These are phyloP conservation scores for Ustilago tritici DNA, from an alignment of 1,284 basidiomycete genomes.

Conservation along the genomic window DNA sequence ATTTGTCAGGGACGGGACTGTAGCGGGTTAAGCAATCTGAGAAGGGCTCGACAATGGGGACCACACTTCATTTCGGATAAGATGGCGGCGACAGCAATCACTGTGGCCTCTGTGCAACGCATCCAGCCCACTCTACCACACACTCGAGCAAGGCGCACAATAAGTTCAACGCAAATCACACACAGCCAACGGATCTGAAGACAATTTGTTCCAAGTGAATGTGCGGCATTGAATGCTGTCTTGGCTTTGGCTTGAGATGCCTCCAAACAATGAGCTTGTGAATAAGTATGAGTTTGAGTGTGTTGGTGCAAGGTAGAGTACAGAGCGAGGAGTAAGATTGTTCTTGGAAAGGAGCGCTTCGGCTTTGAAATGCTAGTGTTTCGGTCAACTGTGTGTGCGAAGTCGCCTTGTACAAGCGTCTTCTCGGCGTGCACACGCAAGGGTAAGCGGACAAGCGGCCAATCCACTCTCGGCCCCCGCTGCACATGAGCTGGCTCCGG, in stretches of 20 bases:
- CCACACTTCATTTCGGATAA: background rate
- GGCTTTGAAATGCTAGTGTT: slow-evolving; percentile 20
- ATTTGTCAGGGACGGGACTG: slow-evolving; percentile 1
- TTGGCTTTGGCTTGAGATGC: background rate
- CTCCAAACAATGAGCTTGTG: slow-evolving; percentile 1
- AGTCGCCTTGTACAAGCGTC: background rate
- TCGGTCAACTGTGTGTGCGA: slow-evolving; percentile 1
- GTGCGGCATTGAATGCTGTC: background rate
- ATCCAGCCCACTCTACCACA: background rate
- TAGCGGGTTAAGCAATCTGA: background rate
- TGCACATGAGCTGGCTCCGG: slow-evolving; percentile 18
- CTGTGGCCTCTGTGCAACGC: background rate
- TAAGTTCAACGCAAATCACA: background rate
- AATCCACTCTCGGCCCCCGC: slow-evolving; percentile 28
- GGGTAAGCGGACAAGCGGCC: background rate
- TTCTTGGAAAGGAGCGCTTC: slow-evolving; percentile 28
- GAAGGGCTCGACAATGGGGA: background rate
- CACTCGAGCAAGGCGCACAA: background rate
- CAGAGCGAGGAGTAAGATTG: background rate
- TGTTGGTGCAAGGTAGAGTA: slow-evolving; percentile 1
- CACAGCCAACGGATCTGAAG: background rate
- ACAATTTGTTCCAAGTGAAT: background rate
- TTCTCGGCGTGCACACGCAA: background rate
- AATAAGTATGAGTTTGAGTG: background rate
- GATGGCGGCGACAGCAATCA: background rate